Percentiles rank a stretch among this genome's conserved stretches.
These are phyloP conservation scores for Trametopsis cervina DNA, from an alignment of 768 basidiomycete species.

Conservation along the genomic window DNA sequence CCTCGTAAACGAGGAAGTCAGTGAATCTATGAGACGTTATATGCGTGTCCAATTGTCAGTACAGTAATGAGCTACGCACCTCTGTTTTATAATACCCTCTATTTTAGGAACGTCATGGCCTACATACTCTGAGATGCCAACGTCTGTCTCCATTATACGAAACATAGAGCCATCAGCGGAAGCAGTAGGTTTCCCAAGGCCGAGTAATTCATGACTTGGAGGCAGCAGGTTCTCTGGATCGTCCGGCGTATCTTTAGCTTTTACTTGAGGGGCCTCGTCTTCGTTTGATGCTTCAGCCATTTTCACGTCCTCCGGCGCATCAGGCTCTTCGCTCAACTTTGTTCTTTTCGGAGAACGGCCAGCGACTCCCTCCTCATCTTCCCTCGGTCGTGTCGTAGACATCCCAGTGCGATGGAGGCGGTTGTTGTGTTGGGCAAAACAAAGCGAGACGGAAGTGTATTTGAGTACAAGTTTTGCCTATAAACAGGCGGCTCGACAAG, in stretches of 20 bases:
- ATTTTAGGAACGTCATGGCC: constrained; percentile 62
- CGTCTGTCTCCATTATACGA: constrained; percentile 66
- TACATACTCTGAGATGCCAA: constrained; percentile 88
- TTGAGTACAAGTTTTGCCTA: no score
- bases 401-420: constrained; percentile 7
- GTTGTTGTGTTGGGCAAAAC: no score
- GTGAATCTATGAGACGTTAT: constrained; percentile 62
- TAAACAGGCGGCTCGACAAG: no score
- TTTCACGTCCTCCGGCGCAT: constrained; percentile 14
- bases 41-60: not conserved
- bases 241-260: constrained; percentile 1
- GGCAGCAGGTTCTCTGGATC: constrained; percentile 39
- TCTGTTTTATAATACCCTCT: constrained; percentile 93
- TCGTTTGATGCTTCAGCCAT: constrained; percentile 8
- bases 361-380: constrained; percentile 16
- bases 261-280: constrained; percentile 2
- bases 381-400: constrained; percentile 16
- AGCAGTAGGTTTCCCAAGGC: constrained; percentile 44
- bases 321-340: constrained; percentile 24
- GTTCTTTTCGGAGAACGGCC: constrained; percentile 30
- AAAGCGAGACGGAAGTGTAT: constrained; percentile 2
- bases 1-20: constrained; percentile 93
- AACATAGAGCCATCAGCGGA: constrained; percentile 46
- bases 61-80: constrained; percentile 40
- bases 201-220: constrained; percentile 67